Evolutionary conservation across 23 red algal species (phyloP).

Genomic region (Gracilaria domingensis): DNA sequence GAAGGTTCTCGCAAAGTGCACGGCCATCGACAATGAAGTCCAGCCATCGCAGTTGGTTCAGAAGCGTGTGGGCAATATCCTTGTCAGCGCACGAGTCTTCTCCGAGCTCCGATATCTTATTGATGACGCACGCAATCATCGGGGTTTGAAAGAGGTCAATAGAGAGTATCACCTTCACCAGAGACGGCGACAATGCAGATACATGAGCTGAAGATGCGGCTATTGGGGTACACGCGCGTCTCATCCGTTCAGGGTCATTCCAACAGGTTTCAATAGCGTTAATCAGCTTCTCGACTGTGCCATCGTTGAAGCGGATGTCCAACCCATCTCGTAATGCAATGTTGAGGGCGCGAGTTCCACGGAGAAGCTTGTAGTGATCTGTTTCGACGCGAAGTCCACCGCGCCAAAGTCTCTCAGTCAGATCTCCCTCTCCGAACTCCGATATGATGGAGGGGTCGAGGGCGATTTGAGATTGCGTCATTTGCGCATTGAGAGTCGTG

Average conservation of each 20-base stretch:
- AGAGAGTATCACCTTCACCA: conserved; percentile 52
- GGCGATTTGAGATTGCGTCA: conserved; percentile 21
- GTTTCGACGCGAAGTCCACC: conserved; percentile 55
- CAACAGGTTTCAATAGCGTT: conserved; percentile 56
- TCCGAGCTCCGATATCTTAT: conserved; percentile 66
- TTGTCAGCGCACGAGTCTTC: conserved; percentile 40
- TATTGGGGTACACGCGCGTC: conserved; percentile 40
- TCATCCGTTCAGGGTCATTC: conserved; percentile 56
- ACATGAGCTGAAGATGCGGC: background rate
- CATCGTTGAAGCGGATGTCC: conserved; percentile 24
- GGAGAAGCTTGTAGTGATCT: conserved; percentile 36
- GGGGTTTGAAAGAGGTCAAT: conserved; percentile 64
- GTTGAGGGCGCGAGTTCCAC: conserved; percentile 24
- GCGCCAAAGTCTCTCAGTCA: conserved; percentile 57
- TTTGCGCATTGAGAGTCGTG: background rate
- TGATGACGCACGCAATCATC: conserved; percentile 50
- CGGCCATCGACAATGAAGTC: conserved; percentile 67
- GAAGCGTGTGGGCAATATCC: conserved; percentile 47
- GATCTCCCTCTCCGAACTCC: conserved; percentile 53
- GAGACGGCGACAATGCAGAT: conserved; percentile 23
- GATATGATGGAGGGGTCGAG: conserved; percentile 44
- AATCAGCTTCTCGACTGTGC: conserved; percentile 38
- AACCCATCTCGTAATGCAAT: conserved; percentile 25
- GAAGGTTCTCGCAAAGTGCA: conserved; percentile 50
- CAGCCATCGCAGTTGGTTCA: conserved; percentile 64